Evolutionary conservation across 208 protist species (phyloP).

Genomic region (Wallacemonas rigidus): DNA sequence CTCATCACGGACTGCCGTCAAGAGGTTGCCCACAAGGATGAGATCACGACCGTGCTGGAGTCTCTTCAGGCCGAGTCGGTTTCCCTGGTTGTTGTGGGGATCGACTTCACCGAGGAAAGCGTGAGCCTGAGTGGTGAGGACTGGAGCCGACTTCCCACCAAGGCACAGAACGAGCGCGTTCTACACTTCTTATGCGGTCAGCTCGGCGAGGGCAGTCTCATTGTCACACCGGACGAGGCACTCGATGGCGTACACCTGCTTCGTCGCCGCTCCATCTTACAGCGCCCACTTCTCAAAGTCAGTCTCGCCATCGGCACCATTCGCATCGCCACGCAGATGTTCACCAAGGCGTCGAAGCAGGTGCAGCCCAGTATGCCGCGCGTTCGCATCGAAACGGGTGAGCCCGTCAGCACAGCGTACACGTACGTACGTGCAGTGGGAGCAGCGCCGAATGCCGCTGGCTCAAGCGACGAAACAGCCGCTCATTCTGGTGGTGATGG

Average conservation of each 20-base stretch:
- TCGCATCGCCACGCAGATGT: conserved; percentile 71
- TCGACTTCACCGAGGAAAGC: conserved; percentile 50
- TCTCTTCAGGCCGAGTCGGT: conserved; percentile 44
- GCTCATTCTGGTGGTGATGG: conserved; percentile 9
- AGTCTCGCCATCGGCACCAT: conserved; percentile 72
- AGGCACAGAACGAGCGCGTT: conserved; percentile 72
- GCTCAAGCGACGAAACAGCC: not conserved
- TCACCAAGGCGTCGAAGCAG: conserved; percentile 60
- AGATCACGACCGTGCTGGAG: conserved; percentile 46
- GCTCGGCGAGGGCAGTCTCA: conserved; percentile 38
- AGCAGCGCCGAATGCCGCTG: not conserved
- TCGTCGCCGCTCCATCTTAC: conserved; percentile 36
- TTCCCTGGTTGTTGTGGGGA: conserved; percentile 78
- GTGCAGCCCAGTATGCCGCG: conserved; percentile 62
- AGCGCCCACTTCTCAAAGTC: conserved; percentile 43
- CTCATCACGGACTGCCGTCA: conserved; percentile 84
- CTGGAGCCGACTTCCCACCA: conserved; percentile 27
- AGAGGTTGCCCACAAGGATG: conserved; percentile 66
- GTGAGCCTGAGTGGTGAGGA: conserved; percentile 20
- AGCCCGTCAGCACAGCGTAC: conserved; percentile 31
- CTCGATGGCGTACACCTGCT: conserved; percentile 32
- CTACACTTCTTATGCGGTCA: conserved; percentile 44
- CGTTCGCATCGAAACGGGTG: conserved; percentile 41
- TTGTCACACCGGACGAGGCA: conserved; percentile 48
- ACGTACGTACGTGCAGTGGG: conserved; percentile 26